Base-by-base conservation (phyloP, 495 filamentous ascomycete genomes). In the Penicillium silybi region DNA sequence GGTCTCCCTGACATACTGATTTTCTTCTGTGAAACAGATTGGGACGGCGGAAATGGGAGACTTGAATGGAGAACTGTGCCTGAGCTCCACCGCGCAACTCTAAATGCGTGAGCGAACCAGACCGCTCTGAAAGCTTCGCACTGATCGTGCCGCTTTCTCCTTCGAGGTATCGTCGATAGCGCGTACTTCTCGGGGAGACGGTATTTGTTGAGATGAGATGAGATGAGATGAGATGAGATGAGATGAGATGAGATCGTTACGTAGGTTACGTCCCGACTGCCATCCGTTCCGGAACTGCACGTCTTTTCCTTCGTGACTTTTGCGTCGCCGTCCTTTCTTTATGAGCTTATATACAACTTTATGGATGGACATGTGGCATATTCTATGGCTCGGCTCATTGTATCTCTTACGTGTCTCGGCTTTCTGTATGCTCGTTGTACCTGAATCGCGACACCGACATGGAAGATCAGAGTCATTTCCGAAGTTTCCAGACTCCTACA, bases 41-140 rank as follows among this genome's bases (percentile, higher is more conserved):
- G 16, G 37, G 37, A 39, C 16, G 16, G n/a, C 13, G n/a, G 10
- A 39, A 1, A 2, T 6, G 18, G n/a, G 15, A 18, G 16, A 19
- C 4, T 39, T 18, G 16, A 9, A 39, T 29, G 8, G 18, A 45
- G 34, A 29, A 25, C 27, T 50, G 47, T 50, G 18, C 45, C 45
- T 47, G 47, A 43, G 35, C 38, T 43, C 38, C 47, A 50, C 47
- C 39, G 20, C 37, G 37, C 38, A 50, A 50, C 39, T 42, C 39
- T 50, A 42, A 50, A 50, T 49, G 13, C 37, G 37, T 19, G 26
- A 23, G 13, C 15, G 43, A 47, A 13, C 37, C 37, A 39, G 18
- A 16, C 22, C 22, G 22, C 22, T 23, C 22, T 6, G 6, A 23
- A 23, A 23, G 22, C 22, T 23, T 23, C 22, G 6, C 22, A 6